Base-by-base conservation (phyloP, 1,284 basidiomycete genomes). In the Heterobasidion occidentale region DNA sequence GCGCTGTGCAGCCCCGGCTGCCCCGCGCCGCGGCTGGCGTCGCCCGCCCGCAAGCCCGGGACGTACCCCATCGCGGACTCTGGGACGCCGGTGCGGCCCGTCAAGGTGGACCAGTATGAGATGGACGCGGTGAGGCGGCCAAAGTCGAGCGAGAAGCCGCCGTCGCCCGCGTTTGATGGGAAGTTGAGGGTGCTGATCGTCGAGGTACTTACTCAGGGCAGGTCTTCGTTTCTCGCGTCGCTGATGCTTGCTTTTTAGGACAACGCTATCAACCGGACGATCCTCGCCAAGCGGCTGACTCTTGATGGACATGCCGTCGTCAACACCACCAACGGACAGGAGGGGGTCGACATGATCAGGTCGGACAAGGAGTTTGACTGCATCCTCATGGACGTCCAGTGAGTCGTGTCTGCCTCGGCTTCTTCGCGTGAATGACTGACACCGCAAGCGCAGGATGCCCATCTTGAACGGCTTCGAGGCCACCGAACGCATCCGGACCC, bases 341-440 rank as follows among this genome's bases (percentile, higher is more conserved):
- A 92, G 65, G 86, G 83, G 0, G 73, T 91, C 2, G 83, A 88
- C 47, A 75, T 75, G 57, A 73, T 92, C 36, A 67, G 77, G 56
- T 63, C 68, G 0, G 88, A 92, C 66, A 74, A 77, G 36, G 75
- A 81, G 15, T 89, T 88, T 59, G 90, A 94, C 66, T 81, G 78
- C 51, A 76, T 93, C 17, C 73, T 94, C 55, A 93, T 93, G 91
- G 90, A 93, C 68, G 84, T 93, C 36, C 88, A 91, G 87, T 88
- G 61, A 60, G 84, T 75, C 12, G 7, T 5, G 12, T 15, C 34
- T 54, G 7, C 46, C 17, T 49, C 36, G 15, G 7, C 35, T 48
- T 4, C 44, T 34, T 56, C 27, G 20, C 27, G 36, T 15, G 35
- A 27, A 27, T 27, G 34, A 9, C 27, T 57, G 6, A 56, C 46